phyloP scores from a whole-genome alignment of 805 yeast genomes.

The Cyberlindnera sargentensis region DNA sequence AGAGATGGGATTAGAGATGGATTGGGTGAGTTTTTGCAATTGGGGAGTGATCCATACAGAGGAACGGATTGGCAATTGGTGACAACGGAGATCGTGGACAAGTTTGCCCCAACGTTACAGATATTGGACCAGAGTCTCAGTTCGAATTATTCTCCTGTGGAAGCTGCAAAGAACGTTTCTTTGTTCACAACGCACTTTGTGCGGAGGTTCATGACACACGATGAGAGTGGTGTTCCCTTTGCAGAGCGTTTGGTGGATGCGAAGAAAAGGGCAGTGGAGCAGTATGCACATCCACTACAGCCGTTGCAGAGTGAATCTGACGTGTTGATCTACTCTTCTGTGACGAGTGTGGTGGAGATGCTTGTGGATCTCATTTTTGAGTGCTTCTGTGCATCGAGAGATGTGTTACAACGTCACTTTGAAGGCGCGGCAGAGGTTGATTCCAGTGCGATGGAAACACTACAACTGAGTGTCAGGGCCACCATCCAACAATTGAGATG shows the following conservation, averaged over 20 bases:
- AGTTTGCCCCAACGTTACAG: slow-evolving; percentile 45
- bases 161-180: slow-evolving; percentile 30
- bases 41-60: slow-evolving; percentile 31
- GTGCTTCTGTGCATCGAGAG: slow-evolving; percentile 26
- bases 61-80: slow-evolving; percentile 52
- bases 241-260: slow-evolving; percentile 14
- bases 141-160: slow-evolving; percentile 3
- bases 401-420: slow-evolving; percentile 20
- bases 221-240: not conserved
- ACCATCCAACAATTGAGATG: slow-evolving; percentile 32
- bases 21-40: slow-evolving; percentile 25
- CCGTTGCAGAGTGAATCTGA: slow-evolving; percentile 35
- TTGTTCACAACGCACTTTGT: slow-evolving; percentile 36
- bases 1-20: slow-evolving; percentile 30
- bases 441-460: not conserved
- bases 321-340: slow-evolving; percentile 41
- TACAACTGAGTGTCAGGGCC: not conserved
- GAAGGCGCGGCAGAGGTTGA: not conserved
- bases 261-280: slow-evolving; percentile 33
- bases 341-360: slow-evolving; percentile 32
- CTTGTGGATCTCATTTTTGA: slow-evolving; percentile 32
- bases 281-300: slow-evolving; percentile 39
- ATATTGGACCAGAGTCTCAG: slow-evolving; percentile 31
- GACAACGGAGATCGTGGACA: slow-evolving; percentile 39
- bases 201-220: slow-evolving; percentile 34